These are phyloP conservation scores for Pichia exigua DNA, from an alignment of 805 yeast species.

Conservation along the genomic window DNA sequence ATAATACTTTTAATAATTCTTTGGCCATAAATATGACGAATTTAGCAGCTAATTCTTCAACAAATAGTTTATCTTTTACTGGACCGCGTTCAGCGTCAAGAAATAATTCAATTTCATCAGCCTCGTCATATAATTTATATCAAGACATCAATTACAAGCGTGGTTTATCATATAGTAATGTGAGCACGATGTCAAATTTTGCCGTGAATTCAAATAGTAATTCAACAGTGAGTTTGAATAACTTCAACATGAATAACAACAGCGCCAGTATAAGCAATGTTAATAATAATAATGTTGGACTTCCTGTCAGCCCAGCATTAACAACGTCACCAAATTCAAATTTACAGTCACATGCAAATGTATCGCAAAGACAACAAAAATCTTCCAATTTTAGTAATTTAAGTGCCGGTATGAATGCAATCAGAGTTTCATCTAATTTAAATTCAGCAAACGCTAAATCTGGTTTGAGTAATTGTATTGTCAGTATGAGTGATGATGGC, in stretches of 20 bases:
- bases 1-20: slow-evolving; percentile 3
- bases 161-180: slow-evolving; percentile 15
- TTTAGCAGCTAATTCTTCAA: slow-evolving; percentile 11
- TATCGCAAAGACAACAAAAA: slow-evolving; percentile 2
- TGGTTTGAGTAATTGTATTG: slow-evolving; percentile 7
- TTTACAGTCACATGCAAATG: not conserved
- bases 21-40: not conserved
- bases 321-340: not conserved
- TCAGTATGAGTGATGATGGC: not conserved
- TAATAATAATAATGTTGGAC: not conserved
- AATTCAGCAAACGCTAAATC: slow-evolving; percentile 1
- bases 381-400: slow-evolving; percentile 14
- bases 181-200: not conserved
- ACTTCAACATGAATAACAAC: not conserved
- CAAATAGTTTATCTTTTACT: slow-evolving; percentile 7
- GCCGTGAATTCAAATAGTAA: not conserved
- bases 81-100: slow-evolving; percentile 18
- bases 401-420: slow-evolving; percentile 16
- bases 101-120: slow-evolving; percentile 20
- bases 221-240: not conserved
- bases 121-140: slow-evolving; percentile 19
- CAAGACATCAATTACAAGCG: slow-evolving; percentile 23
- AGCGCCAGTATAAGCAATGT: not conserved
- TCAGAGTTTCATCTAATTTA: slow-evolving; percentile 5
- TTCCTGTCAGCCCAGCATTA: not conserved